Evolutionary conservation across 225 moss, liverwort and hornwort species (phyloP).

Genomic region (Straminergon stramineum): DNA sequence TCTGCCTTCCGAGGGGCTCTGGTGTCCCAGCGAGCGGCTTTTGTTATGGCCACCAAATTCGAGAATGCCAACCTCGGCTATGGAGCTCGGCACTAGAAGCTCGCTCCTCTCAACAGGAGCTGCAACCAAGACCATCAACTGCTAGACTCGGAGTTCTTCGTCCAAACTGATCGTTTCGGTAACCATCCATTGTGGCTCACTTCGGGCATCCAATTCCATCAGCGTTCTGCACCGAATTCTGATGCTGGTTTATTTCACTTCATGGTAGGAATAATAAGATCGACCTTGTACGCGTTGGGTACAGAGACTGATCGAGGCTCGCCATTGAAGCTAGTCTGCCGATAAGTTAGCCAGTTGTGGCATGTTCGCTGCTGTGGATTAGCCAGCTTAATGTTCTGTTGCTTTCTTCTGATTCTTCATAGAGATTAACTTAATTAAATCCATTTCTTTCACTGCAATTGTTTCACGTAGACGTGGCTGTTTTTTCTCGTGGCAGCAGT

Average conservation of each 20-base stretch:
- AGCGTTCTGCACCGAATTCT: background rate
- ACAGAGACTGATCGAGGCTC: background rate
- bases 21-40: conserved; percentile 35
- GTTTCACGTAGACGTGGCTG: background rate
- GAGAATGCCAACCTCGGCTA: conserved; percentile 44
- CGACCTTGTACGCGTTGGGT: background rate
- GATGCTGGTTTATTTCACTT: background rate
- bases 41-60: conserved; percentile 30
- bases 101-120: background rate
- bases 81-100: conserved; percentile 2
- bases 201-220: background rate
- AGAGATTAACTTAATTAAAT: background rate
- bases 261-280: background rate
- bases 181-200: background rate
- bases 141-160: background rate
- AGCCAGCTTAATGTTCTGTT: background rate
- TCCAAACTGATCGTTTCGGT: background rate
- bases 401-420: background rate
- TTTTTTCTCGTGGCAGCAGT: background rate
- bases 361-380: background rate
- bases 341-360: background rate
- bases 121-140: background rate
- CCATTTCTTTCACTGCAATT: background rate
- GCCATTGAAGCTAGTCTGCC: background rate
- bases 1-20: conserved; percentile 31